A percentile compares a stretch with the other conserved stretches of the same genome.
Evolutionary conservation across 306 rosid species (phyloP).

Genomic region (Castanospermum australe): DNA sequence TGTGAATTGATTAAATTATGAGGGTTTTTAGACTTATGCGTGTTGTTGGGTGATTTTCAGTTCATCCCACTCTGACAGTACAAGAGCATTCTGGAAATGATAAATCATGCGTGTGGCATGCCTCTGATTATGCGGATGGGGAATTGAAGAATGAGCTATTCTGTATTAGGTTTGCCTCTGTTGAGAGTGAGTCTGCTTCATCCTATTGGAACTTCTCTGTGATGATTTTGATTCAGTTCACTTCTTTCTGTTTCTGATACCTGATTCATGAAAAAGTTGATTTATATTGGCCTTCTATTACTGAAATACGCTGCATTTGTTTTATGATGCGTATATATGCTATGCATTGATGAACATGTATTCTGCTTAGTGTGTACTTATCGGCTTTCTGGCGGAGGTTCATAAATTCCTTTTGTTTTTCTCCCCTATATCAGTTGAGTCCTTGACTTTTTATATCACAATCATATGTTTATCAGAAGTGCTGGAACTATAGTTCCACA

Average conservation of each 20-base stretch:
- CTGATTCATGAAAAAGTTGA: too few species aligned
- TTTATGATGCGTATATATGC: not conserved
- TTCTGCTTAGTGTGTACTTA: too few species aligned
- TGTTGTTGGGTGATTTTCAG: conserved; percentile 12
- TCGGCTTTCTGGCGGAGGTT: too few species aligned
- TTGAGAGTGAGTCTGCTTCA: conserved; percentile 15
- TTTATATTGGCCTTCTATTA: too few species aligned
- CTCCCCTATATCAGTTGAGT: too few species aligned
- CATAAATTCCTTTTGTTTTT: too few species aligned
- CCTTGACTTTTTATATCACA: too few species aligned
- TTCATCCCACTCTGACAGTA: conserved; percentile 12
- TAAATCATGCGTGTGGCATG: conserved; percentile 31
- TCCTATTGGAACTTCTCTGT: not conserved
- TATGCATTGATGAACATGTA: not conserved
- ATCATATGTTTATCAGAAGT: too few species aligned
- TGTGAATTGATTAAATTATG: too few species aligned
- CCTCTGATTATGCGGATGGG: conserved; percentile 26
- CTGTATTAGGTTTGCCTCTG: conserved; percentile 12
- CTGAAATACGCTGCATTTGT: not conserved
- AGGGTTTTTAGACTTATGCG: too few species aligned
- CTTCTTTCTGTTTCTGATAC: not conserved
- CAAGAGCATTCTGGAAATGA: conserved; percentile 32
- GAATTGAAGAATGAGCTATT: conserved; percentile 20
- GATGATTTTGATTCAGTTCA: not conserved
- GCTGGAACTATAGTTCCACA: not conserved